Percentiles rank a stretch among this genome's conserved stretches.
These are phyloP conservation scores for Fraxinus excelsior DNA, from an alignment of 257 asterid species.

Conservation along the genomic window DNA sequence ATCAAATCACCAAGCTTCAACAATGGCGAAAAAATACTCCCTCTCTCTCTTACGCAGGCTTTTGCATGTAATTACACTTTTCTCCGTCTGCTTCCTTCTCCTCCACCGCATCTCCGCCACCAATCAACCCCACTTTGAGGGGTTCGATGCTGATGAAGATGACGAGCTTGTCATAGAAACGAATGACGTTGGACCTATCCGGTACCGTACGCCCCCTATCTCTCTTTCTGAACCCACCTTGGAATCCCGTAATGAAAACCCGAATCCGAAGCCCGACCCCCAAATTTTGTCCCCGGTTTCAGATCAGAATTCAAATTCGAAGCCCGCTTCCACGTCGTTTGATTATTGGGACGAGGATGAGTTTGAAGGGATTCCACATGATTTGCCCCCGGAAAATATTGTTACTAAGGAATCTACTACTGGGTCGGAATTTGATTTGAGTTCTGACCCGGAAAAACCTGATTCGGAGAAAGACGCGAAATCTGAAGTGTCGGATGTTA, in stretches of 20 bases:
- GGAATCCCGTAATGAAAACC: slow-evolving; percentile 66
- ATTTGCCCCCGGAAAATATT: slow-evolving; percentile 24
- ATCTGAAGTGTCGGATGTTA: slow-evolving; percentile 22
- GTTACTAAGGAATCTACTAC: slow-evolving; percentile 35
- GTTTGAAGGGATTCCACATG: slow-evolving; percentile 76
- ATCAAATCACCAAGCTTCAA: neutral
- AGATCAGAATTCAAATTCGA: slow-evolving; percentile 40
- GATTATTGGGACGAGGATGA: slow-evolving; percentile 93
- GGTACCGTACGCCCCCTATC: slow-evolving; percentile 52
- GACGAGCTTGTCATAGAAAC: slow-evolving; percentile 42
- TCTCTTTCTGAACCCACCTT: slow-evolving; percentile 52
- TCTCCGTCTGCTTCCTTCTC: slow-evolving; percentile 66
- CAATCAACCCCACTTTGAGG: slow-evolving; percentile 69
- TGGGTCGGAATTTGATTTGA: slow-evolving; percentile 29
- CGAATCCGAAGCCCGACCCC: slow-evolving; percentile 21
- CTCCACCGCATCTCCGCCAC: slow-evolving; percentile 56
- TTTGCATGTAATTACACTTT: slow-evolving; percentile 47
- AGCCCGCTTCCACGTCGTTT: slow-evolving; percentile 47
- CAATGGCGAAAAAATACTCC: slow-evolving; percentile 52
- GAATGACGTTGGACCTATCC: slow-evolving; percentile 31
- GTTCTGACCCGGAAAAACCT: slow-evolving; percentile 1
- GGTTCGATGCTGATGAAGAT: slow-evolving; percentile 86
- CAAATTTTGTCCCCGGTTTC: slow-evolving; percentile 39
- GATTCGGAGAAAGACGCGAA: neutral
- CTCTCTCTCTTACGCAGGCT: slow-evolving; percentile 48